phyloP scores from a whole-genome alignment of 2,329 filamentous ascomycete species.

The Parascedosporium putredinis region DNA sequence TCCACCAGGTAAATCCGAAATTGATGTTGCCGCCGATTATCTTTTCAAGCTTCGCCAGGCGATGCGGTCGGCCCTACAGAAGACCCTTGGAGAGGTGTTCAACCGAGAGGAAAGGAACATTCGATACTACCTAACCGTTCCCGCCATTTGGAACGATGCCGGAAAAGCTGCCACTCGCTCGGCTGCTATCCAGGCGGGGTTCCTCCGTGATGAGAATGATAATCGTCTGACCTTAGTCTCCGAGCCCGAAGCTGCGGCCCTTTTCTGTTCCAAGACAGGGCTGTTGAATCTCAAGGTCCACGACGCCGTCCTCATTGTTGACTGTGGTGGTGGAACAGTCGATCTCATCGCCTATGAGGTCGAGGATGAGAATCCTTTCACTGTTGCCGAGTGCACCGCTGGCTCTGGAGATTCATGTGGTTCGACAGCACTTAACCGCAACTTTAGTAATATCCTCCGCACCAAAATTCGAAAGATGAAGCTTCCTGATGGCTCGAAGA shows the following conservation, averaged over 20 bases:
- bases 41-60: slow-evolving; percentile 96
- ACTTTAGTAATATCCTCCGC: slow-evolving; percentile 95
- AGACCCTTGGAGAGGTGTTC: slow-evolving; percentile 94
- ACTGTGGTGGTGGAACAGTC: slow-evolving; percentile 96
- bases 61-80: slow-evolving; percentile 90
- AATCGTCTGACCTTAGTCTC: slow-evolving; percentile 90
- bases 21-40: slow-evolving; percentile 98
- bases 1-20: slow-evolving; percentile 95
- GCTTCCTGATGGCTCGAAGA: slow-evolving; percentile 90
- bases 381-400: slow-evolving; percentile 91
- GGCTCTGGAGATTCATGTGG: slow-evolving; percentile 96
- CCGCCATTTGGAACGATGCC: slow-evolving; percentile 98
- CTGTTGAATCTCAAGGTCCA: slow-evolving; percentile 95
- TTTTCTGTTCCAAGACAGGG: slow-evolving; percentile 96
- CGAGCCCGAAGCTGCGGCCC: slow-evolving; percentile 90
- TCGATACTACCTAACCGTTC: slow-evolving; percentile 95
- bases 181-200: slow-evolving; percentile 92
- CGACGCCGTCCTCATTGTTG: slow-evolving; percentile 94
- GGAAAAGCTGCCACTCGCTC: slow-evolving; percentile 94
- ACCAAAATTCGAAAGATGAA: slow-evolving; percentile 99
- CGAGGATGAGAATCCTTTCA: slow-evolving; percentile 94
- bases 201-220: slow-evolving; percentile 94
- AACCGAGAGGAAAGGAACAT: slow-evolving; percentile 98
- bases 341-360: slow-evolving; percentile 99
- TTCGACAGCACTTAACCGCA: slow-evolving; percentile 94